These are phyloP conservation scores for Coemansia sp. DNA, from an alignment of 192 early-diverging fungal species.

Conservation along the genomic window DNA sequence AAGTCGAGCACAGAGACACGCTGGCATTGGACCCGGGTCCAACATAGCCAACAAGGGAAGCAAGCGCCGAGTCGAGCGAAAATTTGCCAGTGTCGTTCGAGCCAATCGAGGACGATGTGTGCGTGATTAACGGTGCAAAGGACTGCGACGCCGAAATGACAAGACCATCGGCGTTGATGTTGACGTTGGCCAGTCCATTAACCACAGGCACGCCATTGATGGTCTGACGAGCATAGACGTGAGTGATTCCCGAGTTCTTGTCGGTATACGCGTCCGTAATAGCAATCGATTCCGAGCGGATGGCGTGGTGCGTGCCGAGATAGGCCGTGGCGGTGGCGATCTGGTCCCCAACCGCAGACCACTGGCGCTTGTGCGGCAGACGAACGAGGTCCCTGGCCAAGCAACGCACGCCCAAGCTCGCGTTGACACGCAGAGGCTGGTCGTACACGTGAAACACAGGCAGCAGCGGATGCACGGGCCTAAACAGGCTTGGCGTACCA, in stretches of 20 bases:
- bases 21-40: background rate
- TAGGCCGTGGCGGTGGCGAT: conserved; percentile 10
- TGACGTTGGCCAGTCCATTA: conserved; percentile 85
- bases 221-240: conserved; percentile 79
- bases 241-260: conserved; percentile 72
- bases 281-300: conserved; percentile 17
- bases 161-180: conserved; percentile 63
- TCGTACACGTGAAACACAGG: background rate
- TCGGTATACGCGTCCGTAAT: conserved; percentile 71
- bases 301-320: conserved; percentile 10
- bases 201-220: conserved; percentile 67
- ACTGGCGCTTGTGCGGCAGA: background rate
- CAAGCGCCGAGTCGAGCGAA: background rate
- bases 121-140: conserved; percentile 40
- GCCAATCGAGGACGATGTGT: background rate
- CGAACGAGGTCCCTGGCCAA: background rate
- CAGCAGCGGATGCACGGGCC: background rate
- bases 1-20: background rate
- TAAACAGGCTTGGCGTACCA: background rate
- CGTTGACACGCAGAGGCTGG: conserved; percentile 1
- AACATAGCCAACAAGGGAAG: conserved; percentile 7
- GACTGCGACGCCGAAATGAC: conserved; percentile 76
- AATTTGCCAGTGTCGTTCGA: background rate
- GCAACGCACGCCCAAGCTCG: background rate
- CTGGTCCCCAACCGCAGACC: background rate